Percentiles rank a stretch among this genome's conserved stretches.
phyloP scores from a whole-genome alignment of 2,329 filamentous ascomycete species.

The Claviceps pusilla region DNA sequence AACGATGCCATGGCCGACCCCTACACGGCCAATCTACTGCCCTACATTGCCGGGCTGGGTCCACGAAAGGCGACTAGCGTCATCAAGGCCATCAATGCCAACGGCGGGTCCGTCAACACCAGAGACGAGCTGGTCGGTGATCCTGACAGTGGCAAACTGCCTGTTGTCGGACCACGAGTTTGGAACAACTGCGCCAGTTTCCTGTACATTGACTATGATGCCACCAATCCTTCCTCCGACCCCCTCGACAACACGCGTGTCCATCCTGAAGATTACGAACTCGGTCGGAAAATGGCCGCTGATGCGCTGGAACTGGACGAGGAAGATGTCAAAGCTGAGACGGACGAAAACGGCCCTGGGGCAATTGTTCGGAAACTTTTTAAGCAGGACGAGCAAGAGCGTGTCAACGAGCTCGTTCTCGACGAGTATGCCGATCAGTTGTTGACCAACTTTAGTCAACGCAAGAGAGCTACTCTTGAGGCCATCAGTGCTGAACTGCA shows the following conservation, averaged over 20 bases:
- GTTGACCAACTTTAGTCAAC: constrained; percentile 80
- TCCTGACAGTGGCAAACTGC: constrained; percentile 59
- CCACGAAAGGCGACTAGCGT: constrained; percentile 74
- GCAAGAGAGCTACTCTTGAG: constrained; percentile 89
- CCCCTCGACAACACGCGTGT: constrained; percentile 94
- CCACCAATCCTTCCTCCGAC: constrained; percentile 67
- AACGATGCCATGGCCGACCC: constrained; percentile 75
- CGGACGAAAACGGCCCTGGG: constrained; percentile 74
- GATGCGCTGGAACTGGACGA: constrained; percentile 94
- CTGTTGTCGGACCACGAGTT: constrained; percentile 74
- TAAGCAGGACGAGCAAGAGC: constrained; percentile 82
- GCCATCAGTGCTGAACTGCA: constrained; percentile 90
- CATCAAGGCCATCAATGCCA: constrained; percentile 69
- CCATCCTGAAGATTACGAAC: constrained; percentile 94
- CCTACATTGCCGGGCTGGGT: constrained; percentile 81
- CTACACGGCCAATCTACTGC: constrained; percentile 74
- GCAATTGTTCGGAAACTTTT: constrained; percentile 93
- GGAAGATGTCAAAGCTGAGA: constrained; percentile 91
- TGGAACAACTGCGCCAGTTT: constrained; percentile 98
- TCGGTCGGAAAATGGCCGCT: constrained; percentile 94
- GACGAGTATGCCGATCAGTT: constrained; percentile 96
- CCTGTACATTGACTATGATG: constrained; percentile 75
- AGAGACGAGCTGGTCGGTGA: constrained; percentile 82
- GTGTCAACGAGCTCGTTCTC: constrained; percentile 87
- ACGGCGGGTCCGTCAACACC: constrained; percentile 71